Percentiles rank a stretch among this genome's conserved stretches.
Evolutionary conservation across 352 stramenopile species (phyloP).

Genomic region (Peronospora belbahrii): DNA sequence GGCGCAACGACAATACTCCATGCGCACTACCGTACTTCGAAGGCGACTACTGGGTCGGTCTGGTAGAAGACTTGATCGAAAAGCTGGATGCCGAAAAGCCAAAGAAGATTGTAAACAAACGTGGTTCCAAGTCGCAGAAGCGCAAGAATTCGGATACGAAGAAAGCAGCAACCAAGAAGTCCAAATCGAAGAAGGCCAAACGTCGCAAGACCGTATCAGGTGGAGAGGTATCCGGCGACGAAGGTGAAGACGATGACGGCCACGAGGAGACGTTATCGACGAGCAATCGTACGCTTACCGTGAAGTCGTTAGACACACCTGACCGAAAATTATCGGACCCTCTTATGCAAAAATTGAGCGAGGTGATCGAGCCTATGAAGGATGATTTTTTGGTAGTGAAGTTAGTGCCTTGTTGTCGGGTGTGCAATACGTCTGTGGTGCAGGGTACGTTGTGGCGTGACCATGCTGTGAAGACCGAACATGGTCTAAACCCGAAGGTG

Average conservation of each 20-base stretch:
- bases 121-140: conserved; percentile 41
- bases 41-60: conserved; percentile 82
- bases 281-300: conserved; percentile 24
- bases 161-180: conserved; percentile 59
- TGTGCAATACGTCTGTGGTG: conserved; percentile 74
- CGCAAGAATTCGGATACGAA: conserved; percentile 63
- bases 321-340: conserved; percentile 64
- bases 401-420: conserved; percentile 69
- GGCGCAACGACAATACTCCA: conserved; percentile 80
- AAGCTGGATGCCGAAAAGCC: conserved; percentile 84
- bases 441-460: conserved; percentile 64
- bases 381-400: conserved; percentile 87
- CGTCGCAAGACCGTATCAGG: conserved; percentile 41
- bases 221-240: conserved; percentile 31
- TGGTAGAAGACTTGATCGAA: conserved; percentile 84
- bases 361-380: conserved; percentile 87
- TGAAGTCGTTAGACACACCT: conserved; percentile 55
- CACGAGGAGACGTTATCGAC: conserved; percentile 22
- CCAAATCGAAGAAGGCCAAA: conserved; percentile 76
- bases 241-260: conserved; percentile 40
- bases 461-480: conserved; percentile 49
- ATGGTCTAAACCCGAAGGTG: conserved; percentile 51
- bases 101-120: conserved; percentile 58
- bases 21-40: conserved; percentile 82
- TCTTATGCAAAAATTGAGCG: conserved; percentile 80